Conservation (phyloP, 192 early-diverging fungal species). For the Diversispora eburnea region DNA sequence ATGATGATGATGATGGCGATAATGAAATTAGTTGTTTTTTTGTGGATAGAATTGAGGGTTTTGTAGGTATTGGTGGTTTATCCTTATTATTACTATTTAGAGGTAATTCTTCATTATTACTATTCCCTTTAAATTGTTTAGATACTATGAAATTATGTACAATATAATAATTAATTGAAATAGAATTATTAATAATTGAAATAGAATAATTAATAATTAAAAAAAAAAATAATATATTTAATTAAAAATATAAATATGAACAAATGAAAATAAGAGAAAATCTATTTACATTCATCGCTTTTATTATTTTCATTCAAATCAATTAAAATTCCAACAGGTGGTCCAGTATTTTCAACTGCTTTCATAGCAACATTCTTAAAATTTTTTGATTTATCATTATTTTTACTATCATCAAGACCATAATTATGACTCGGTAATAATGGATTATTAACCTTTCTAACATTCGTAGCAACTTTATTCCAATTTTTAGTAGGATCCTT, state of each 20-base stretch:
- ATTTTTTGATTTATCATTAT: not conserved
- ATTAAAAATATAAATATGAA: not conserved
- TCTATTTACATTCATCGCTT: not conserved
- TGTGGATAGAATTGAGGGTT: no score
- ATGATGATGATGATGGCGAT: no score
- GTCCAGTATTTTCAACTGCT: not conserved
- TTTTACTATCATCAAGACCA: not conserved
- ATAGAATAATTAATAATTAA: no score
- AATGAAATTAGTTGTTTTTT: no score
- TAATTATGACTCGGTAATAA: not conserved
- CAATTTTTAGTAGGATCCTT: not conserved
- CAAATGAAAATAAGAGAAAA: not conserved
- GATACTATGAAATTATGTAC: no score
- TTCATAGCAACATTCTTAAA: not conserved
- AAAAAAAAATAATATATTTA: not conserved
- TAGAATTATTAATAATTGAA: no score
- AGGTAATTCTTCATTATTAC: no score
- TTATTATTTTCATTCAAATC: conserved; percentile 3
- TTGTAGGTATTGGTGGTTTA: no score
- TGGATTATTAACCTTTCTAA: not conserved
- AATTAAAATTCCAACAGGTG: conserved; percentile 20
- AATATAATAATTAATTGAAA: no score
- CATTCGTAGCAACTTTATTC: not conserved
- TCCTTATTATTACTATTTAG: no score
- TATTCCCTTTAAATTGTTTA: no score